Percentiles rank a stretch among this genome's conserved stretches.
These are phyloP conservation scores for Thraustochytrium striatum DNA, from an alignment of 352 stramenopile genomes.

Conservation along the genomic window DNA sequence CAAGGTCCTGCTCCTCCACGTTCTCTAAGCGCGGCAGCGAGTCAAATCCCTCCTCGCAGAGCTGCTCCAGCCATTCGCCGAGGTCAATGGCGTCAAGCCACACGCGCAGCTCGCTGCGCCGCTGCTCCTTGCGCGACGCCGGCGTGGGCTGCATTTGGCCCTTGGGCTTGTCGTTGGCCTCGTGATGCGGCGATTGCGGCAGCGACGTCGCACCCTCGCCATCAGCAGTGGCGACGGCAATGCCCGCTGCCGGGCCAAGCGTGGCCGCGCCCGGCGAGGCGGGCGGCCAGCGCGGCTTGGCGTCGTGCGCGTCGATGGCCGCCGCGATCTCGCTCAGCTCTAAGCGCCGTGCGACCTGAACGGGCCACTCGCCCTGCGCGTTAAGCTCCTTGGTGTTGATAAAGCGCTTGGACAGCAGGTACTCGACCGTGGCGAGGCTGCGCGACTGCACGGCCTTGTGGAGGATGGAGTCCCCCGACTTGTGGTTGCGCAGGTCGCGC, in stretches of 20 bases:
- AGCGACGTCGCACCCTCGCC: too few relatives aligned
- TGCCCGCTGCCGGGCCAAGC: too few relatives aligned
- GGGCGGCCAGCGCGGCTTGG: too few relatives aligned
- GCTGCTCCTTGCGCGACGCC: conserved; percentile 11
- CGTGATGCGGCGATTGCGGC: too few relatives aligned
- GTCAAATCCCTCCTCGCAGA: conserved; percentile 43
- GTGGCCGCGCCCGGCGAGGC: too few relatives aligned
- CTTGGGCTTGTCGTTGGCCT: too few relatives aligned
- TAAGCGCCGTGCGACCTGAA: not conserved
- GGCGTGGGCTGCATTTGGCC: not conserved
- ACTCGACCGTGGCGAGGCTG: not conserved
- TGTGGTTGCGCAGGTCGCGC: not conserved
- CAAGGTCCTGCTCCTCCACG: conserved; percentile 37
- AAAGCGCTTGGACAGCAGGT: not conserved
- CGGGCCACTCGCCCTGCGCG: not conserved
- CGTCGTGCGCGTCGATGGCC: too few relatives aligned
- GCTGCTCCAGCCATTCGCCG: conserved; percentile 20
- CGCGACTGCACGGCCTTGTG: not conserved
- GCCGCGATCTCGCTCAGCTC: too few relatives aligned
- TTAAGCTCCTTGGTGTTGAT: not conserved
- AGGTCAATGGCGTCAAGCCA: conserved; percentile 21
- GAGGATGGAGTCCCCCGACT: not conserved
- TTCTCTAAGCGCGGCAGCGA: not conserved
- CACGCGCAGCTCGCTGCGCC: not conserved
- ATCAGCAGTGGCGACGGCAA: too few relatives aligned